Base-by-base conservation (phyloP, 148 eudicot genomes). In the Chenopodium berlandieri region DNA sequence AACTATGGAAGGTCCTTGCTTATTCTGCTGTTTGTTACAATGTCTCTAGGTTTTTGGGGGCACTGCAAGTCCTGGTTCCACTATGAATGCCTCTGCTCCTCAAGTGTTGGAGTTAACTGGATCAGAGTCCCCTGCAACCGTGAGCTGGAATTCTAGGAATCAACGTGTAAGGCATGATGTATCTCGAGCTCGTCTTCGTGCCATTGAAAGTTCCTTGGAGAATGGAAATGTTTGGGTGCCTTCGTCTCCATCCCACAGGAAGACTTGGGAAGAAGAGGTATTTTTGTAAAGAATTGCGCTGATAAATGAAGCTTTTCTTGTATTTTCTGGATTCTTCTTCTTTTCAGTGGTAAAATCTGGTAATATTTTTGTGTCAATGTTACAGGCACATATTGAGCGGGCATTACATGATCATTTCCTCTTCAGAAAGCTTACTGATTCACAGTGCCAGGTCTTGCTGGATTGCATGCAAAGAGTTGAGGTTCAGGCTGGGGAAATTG, bases 261-360 rank as follows among this genome's bases (percentile, higher is more conserved):
- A 96, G 87, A 94, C 97, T 5, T 94, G 97, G 99, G 98, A 96
- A 88, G 99, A 96, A 91, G 95, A 96, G 85, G 99, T 94, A 92
- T 44, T 44, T 54, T 19, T 75, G 73, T 77, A 23, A 73, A 44
- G 75, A 67, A 27, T 62, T 83, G 77, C 50, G n/a, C n/a, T 71
- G 4, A 22, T 72, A 9, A 22, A 40, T 50, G 30, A 64, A 44
- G 63, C 32, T 78, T 64, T 60, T 66, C 14, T 5, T 73, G 25
- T 62, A 56, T 14, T 72, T n/a, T 80, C 11, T 62, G 23, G 73
- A 25, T 70, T 48, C 27, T 30, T 40, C 54, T 27, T 84, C 34
- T 19, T 71, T 20, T 27, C 23, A 9, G 11, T 60, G 67, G 50
- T 77, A 19, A 76, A 76, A 9, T 22, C 19, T 32, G 13, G 2